Conservation (phyloP, 176 grass and related monocot genomes). For the Coix lacrymajobi region DNA sequence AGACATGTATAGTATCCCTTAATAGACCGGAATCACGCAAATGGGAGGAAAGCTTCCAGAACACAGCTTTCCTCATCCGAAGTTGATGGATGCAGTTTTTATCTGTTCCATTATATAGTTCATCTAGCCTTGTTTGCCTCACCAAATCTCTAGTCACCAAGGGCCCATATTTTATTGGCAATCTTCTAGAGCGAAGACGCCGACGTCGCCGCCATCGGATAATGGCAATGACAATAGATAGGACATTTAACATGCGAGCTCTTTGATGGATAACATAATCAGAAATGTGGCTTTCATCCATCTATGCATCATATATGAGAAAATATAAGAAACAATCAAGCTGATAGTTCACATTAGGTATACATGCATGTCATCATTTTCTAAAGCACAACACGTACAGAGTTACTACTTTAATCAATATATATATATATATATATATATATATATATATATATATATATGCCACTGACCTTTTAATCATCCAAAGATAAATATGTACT, state of each 20-base stretch:
- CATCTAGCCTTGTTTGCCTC: neutral
- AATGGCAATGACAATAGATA: neutral
- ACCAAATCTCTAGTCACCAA: neutral
- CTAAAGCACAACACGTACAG: neutral
- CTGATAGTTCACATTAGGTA: neutral
- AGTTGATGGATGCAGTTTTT: neutral
- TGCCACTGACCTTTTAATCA: too few relatives aligned
- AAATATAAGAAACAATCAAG: neutral
- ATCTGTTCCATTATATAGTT: neutral
- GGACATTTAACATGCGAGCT: neutral
- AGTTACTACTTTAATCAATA: neutral
- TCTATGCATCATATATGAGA: neutral
- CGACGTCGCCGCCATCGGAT: neutral
- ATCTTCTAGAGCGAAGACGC: neutral
- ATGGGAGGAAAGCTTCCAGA: neutral
- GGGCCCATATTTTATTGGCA: neutral
- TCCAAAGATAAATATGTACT: too few relatives aligned
- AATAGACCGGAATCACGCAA: neutral
- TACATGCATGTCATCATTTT: neutral
- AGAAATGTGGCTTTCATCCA: neutral
- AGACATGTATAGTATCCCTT: neutral
- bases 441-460: too few relatives aligned
- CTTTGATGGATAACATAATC: neutral
- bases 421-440: too few relatives aligned
- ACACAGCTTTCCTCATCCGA: neutral